Base-by-base conservation (phyloP, 2,329 filamentous ascomycete genomes). In the Aspergillus uvarum region DNA sequence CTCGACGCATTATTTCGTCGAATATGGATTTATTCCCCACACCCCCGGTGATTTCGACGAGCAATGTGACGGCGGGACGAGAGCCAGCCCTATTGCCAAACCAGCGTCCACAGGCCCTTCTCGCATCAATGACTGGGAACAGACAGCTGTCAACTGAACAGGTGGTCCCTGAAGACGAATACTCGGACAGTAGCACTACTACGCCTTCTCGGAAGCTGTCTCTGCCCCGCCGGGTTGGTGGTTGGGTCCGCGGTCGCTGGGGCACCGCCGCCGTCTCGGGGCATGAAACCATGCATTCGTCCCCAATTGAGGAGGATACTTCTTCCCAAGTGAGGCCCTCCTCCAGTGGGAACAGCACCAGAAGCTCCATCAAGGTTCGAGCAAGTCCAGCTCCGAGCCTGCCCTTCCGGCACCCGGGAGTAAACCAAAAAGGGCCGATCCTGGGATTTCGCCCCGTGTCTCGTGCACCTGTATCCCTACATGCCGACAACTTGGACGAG, bases 391-490 rank as follows among this genome's bases (percentile, higher is more conserved):
- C 24, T 35, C 59, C 38, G 58, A 64, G 16, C 32, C 58, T 70
- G 48, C 62, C 66, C 14, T 74, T 74, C 48, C 81, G 90, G 48
- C 76, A 84, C 4, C 85, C 89, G 1, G 91, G 91, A 0, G 91
- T 95, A 70, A 95, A 95, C 68, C 91, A 94, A 71, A 82, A 85
- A 1, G 91, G 91, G 0, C 82, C 86, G 0, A 88, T 95, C 48
- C 85, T 89, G 0, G 90, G 91, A 0, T 89, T 94, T 64, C 81
- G 85, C 76, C 69, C 84, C 76, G 74, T 84, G 74, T 69, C 84
- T 76, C 73, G 80, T 74, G 38, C 84, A 1, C 83, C 85, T 2
- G 80, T 82, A 38, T 83, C 82, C 60, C 83, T 90, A 11, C 82
- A 83, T 16, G 79, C 88, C 0, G 81, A 84, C 26, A 76, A 74